A percentile compares a stretch with the other conserved stretches of the same genome.
Conservation (phyloP, 176 grass and related monocot genomes). For the barley (Hordeum vulgare) region MorexV3_pseudomolecules_assembly NC_058519.1:592422661-592423160, state of each 20-base stretch:
- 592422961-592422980: constrained; percentile 46
- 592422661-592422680: neutral
- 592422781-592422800: constrained; percentile 93
- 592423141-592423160: no score
- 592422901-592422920: constrained; percentile 86
- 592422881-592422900: constrained; percentile 98
- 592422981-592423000: neutral
- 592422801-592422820: constrained; percentile 82
- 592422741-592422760: constrained; percentile 84
- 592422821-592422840: constrained; percentile 90
- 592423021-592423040: neutral
- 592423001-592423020: neutral
- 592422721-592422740: constrained; percentile 71
- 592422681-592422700: constrained; percentile 68
- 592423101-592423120: no score
- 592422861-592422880: constrained; percentile 83
- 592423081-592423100: no score
- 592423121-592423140: no score
- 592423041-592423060: no score
- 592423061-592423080: no score
- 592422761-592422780: constrained; percentile 99
- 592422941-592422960: constrained; percentile 97
- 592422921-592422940: constrained; percentile 74
- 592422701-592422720: constrained; percentile 68
- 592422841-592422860: constrained; percentile 92